Evolutionary conservation across 2,329 filamentous ascomycete genomes (phyloP).

Genomic region (Diaporthe ampelina): DNA sequence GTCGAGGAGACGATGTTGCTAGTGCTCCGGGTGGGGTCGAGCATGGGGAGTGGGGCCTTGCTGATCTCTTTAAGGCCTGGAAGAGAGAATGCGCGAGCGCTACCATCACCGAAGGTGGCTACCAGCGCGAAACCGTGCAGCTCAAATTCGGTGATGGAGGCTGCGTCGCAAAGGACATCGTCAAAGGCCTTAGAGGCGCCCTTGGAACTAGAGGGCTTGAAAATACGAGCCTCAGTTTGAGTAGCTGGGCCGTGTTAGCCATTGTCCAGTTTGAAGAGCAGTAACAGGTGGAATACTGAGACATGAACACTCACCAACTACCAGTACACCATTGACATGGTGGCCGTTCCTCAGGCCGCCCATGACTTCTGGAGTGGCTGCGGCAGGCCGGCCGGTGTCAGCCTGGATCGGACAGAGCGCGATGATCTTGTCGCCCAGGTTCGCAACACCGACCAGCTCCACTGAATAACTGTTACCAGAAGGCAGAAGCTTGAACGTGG

Average conservation of each 20-base stretch:
- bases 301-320: slow-evolving; percentile 73
- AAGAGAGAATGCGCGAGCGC: slow-evolving; percentile 85
- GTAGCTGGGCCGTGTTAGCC: slow-evolving; percentile 62
- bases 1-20: slow-evolving; percentile 80
- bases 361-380: slow-evolving; percentile 81
- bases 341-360: slow-evolving; percentile 81
- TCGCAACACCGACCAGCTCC: slow-evolving; percentile 76
- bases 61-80: slow-evolving; percentile 89
- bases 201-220: slow-evolving; percentile 86
- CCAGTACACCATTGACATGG: slow-evolving; percentile 83
- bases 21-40: slow-evolving; percentile 80
- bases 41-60: slow-evolving; percentile 73
- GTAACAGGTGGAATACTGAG: too few species aligned
- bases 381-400: slow-evolving; percentile 81
- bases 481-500: slow-evolving; percentile 92
- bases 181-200: slow-evolving; percentile 95
- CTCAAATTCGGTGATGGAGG: slow-evolving; percentile 81
- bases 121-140: slow-evolving; percentile 84
- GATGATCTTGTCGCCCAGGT: slow-evolving; percentile 79
- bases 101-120: slow-evolving; percentile 87
- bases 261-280: not conserved
- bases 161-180: slow-evolving; percentile 84
- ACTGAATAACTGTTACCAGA: slow-evolving; percentile 79
- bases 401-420: slow-evolving; percentile 84
- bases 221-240: slow-evolving; percentile 84